These are phyloP conservation scores for Akanthomyces lecanii DNA, from an alignment of 2,329 filamentous ascomycete species.

Conservation along the genomic window DNA sequence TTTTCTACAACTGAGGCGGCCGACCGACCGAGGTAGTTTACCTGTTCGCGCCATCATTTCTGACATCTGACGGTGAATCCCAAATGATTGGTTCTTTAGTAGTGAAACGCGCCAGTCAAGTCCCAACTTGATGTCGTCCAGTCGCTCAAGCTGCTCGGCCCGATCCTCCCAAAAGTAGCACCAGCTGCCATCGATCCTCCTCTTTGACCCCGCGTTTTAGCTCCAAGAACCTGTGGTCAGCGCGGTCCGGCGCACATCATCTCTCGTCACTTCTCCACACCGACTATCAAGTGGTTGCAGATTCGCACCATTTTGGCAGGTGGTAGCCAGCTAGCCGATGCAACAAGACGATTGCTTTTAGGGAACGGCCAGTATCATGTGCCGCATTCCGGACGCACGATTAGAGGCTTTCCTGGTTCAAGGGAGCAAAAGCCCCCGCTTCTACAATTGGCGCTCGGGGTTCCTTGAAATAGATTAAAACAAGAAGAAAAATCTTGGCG, in stretches of 20 bases:
- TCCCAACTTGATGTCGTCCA: neutral
- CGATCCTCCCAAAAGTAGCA: neutral
- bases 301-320: constrained; percentile 1
- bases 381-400: neutral
- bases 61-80: neutral
- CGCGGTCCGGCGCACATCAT: neutral
- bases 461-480: neutral
- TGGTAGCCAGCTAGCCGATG: constrained; percentile 5
- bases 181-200: neutral
- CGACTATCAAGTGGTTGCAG: neutral
- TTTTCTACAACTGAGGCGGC: neutral
- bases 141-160: neutral
- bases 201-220: constrained; percentile 11
- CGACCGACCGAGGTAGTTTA: neutral
- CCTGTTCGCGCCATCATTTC: neutral
- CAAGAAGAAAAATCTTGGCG: neutral
- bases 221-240: neutral
- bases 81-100: neutral
- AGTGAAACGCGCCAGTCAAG: neutral
- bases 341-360: neutral
- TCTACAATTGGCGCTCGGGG: neutral
- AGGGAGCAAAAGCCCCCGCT: neutral
- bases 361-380: neutral
- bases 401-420: no score
- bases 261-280: neutral